Evolutionary conservation across 495 filamentous ascomycete species (phyloP).

Genomic region (Gamarada debralockiae): DNA sequence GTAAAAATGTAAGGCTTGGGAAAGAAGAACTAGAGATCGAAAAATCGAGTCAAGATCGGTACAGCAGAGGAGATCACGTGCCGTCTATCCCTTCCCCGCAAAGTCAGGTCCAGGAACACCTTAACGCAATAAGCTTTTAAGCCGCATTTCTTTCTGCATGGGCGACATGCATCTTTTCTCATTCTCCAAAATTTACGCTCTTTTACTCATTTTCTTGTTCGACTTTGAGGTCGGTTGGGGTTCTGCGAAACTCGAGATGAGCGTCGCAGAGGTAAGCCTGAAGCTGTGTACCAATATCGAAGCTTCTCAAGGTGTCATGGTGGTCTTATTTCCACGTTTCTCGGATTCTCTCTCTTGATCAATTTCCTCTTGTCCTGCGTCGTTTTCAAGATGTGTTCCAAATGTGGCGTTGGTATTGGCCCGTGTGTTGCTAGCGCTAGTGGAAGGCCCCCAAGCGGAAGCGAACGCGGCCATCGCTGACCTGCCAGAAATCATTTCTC

Average conservation of each 20-base stretch:
- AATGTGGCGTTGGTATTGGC: neutral
- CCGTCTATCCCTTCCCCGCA: neutral
- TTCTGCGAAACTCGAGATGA: neutral
- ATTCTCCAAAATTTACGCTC: slow-evolving; percentile 1
- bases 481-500: neutral
- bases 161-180: neutral
- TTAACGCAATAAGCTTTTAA: slow-evolving; percentile 14
- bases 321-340: neutral
- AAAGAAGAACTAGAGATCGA: no score
- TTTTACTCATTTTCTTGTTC: neutral
- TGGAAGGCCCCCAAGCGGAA: neutral
- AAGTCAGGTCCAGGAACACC: neutral
- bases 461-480: neutral
- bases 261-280: neutral
- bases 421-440: no score
- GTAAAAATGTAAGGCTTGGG: no score
- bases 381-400: neutral
- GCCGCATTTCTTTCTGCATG: slow-evolving; percentile 8
- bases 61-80: no score
- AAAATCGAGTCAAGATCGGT: no score
- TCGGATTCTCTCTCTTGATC: neutral
- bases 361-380: neutral
- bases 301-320: neutral
- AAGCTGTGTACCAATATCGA: neutral
- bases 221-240: neutral